Evolutionary conservation across 768 basidiomycete species (phyloP), one percentile per base, ranked within the genome.

Genomic region (Cyclocybe aegerita): DNA sequence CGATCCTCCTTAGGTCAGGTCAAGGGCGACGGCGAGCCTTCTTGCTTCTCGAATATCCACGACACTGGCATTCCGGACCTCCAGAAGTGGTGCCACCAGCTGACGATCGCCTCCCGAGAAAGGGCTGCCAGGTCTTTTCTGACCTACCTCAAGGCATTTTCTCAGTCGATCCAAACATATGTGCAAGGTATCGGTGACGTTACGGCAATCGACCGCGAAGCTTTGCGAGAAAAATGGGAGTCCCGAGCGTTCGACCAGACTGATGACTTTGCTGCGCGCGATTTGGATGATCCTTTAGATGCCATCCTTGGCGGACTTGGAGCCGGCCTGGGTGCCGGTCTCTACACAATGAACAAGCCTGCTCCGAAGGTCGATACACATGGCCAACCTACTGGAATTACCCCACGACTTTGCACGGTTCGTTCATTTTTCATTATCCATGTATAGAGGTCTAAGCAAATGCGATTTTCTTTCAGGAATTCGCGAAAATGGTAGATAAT

Each of bases 21-120:
- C 23, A 77, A 77, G 58, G 82, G 82, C 23, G 83, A 86, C 48
- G 82, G 83, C 10, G 76, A 76, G 16, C 74, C 82, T 1, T 63
- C 75, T 0, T 83, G 81, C 57, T 84, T 83, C 65, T 70, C 75
- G 37, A 73, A 76, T 49, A 57, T 71, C n/a, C 61, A 72, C 8
- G 76, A 83, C 52, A 83, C 80, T 5, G 78, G 79, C 3, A 75
- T 85, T 37, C 82, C 82, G 4, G 77, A 67, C 7, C 65, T 86
- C 1, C 83, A 81, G 57, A 50, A 70, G 43, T 84, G 82, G 82
- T 83, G 81, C 56, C 79, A 81, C 41, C 58, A 67, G 37, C 64
- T 86, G 36, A 83, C 82, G 5, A 60, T 77, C 32, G 70, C 77
- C 0, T 81, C 81, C 9, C 78, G 82, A 9, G 71, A 80, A 61